A percentile compares a stretch with the other conserved stretches of the same genome.
Conservation (phyloP, 108 stramenopile species). For the Nitzschia sp. region DNA sequence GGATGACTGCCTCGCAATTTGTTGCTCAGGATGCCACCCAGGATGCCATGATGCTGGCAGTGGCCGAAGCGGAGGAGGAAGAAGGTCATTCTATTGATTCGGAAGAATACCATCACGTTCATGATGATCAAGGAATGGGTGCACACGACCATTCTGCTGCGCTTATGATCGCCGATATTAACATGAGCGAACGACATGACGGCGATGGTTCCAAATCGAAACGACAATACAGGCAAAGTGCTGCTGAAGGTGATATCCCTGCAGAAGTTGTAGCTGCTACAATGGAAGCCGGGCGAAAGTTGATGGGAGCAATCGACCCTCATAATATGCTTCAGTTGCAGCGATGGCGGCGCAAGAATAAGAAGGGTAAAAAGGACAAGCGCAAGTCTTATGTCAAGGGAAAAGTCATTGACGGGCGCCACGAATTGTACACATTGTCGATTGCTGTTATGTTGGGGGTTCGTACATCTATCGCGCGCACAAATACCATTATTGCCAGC, state of each 20-base stretch:
- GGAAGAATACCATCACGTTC: background rate
- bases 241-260: constrained; percentile 42
- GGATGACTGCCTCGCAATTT: constrained; percentile 15
- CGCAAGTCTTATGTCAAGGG: constrained; percentile 81
- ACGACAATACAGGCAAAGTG: background rate
- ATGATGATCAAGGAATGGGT: background rate
- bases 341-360: constrained; percentile 49
- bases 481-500: constrained; percentile 64
- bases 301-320: constrained; percentile 52
- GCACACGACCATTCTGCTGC: background rate
- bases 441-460: constrained; percentile 98
- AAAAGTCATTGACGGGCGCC: constrained; percentile 92
- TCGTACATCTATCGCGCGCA: constrained; percentile 81
- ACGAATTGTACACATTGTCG: constrained; percentile 93
- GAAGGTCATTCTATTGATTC: background rate
- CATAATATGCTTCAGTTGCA: constrained; percentile 52
- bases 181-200: background rate
- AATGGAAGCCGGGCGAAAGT: constrained; percentile 46
- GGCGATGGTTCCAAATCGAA: constrained; percentile 12
- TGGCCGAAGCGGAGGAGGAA: constrained; percentile 1
- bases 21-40: constrained; percentile 1
- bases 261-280: constrained; percentile 48
- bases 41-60: constrained; percentile 1
- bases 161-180: constrained; percentile 2
- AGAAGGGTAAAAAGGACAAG: constrained; percentile 37